Conservation (phyloP, 805 yeast genomes). For the Schwanniomyces polymorphus region DNA sequence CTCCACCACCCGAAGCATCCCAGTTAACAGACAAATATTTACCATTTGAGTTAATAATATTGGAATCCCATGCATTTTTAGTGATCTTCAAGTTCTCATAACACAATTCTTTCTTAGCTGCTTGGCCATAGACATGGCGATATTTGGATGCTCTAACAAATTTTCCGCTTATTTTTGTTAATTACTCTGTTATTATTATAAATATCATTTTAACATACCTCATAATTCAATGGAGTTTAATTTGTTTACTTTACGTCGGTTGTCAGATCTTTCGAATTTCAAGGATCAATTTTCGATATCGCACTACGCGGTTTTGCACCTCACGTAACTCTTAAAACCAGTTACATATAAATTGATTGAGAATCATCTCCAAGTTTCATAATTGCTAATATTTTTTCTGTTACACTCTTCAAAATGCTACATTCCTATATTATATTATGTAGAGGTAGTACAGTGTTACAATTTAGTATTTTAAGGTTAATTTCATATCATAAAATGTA, state of each 20-base stretch:
- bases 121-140: slow-evolving; percentile 95
- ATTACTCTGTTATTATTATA: not conserved
- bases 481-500: no score
- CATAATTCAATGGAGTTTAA: not conserved
- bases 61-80: slow-evolving; percentile 95
- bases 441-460: no score
- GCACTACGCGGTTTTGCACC: not conserved
- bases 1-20: slow-evolving; percentile 97
- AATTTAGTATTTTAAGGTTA: no score
- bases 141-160: slow-evolving; percentile 96
- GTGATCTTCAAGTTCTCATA: slow-evolving; percentile 77
- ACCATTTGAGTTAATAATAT: slow-evolving; percentile 83
- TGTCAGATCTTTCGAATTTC: not conserved
- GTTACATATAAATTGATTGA: no score
- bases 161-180: slow-evolving; percentile 53
- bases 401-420: no score
- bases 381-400: no score
- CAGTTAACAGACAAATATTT: slow-evolving; percentile 84
- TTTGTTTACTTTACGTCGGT: not conserved
- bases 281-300: not conserved
- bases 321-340: no score
- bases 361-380: no score
- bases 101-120: slow-evolving; percentile 65
- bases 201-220: not conserved
- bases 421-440: no score